Base-by-base conservation (phyloP, 139 green algal genomes). In the Coelastrella sp. region DNA sequence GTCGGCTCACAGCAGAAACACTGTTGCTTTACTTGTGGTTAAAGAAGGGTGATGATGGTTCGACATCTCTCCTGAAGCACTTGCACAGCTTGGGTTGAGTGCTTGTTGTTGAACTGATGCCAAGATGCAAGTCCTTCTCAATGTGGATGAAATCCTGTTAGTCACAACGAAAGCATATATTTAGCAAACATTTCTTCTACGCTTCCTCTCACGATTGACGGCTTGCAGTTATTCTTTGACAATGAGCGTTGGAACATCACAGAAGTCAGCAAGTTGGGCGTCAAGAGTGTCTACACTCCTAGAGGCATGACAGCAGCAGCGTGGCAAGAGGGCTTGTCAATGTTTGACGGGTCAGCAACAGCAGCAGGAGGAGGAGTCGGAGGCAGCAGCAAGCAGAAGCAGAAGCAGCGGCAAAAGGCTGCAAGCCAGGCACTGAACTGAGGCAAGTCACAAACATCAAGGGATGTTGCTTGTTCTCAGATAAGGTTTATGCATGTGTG, bases 271-370 rank as follows among this genome's bases (percentile, higher is more conserved):
- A 76, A 60, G 58, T 25, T 90, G 49, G 85, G 85, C 4, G 85
- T 90, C 12, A 84, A 84, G 24, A 72, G 73, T 59, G 85, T 90
- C n/a, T 84, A 90, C 74, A 82, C 63, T 10, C 85, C 85, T 6
- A 76, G 74, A 20, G 85, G 85, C 59, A 49, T 90, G 12, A 90
- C 85, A 14, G 56, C 85, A 10, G 59, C 24, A 35, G 74, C 58
- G 5, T 90, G 85, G 85, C 73, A 84, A 20, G 73, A 90, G 74
- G 85, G 85, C 11, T 78, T 90, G 72, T 17, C 17, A 22, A 25
- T 78, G 85, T 90, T 90, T 80, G 83, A 75, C 1, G 83, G 35
- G 11, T 49, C 10, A 20, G 59, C 22, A 83, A 49, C 35, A 83
- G 81, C 84, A 68, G 84, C 12, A 61, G 8, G 49, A 35, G 82